Percentiles rank a stretch among this genome's conserved stretches.
Evolutionary conservation across 2,329 filamentous ascomycete genomes (phyloP).

Genomic region (Diaporthe destruens): DNA sequence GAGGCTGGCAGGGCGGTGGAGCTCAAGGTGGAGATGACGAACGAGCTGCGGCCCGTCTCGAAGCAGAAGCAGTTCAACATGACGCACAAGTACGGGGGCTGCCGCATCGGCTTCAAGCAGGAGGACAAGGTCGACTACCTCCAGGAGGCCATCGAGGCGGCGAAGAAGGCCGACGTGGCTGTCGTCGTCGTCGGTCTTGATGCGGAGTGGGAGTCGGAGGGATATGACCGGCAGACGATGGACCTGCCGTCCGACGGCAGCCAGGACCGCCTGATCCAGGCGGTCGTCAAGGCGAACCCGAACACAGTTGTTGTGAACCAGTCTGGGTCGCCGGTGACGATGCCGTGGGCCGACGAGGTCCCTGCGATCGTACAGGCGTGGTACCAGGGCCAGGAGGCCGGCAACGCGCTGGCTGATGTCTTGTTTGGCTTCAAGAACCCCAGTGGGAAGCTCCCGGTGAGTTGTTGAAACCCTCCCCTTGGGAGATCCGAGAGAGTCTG

Average conservation of each 20-base stretch:
- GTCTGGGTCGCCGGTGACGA: slow-evolving; percentile 75
- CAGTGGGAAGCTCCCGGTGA: slow-evolving; percentile 75
- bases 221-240: slow-evolving; percentile 75
- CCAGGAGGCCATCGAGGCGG: slow-evolving; percentile 73
- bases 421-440: slow-evolving; percentile 74
- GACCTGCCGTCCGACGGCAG: slow-evolving; percentile 68
- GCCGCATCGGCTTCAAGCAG: slow-evolving; percentile 78
- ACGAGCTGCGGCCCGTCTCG: slow-evolving; percentile 71
- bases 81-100: slow-evolving; percentile 77
- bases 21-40: slow-evolving; percentile 74
- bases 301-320: slow-evolving; percentile 77
- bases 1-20: slow-evolving; percentile 70
- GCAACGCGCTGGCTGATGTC: slow-evolving; percentile 76
- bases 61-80: slow-evolving; percentile 70
- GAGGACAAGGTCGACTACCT: slow-evolving; percentile 72
- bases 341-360: slow-evolving; percentile 77
- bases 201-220: slow-evolving; percentile 82
- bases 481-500: neutral
- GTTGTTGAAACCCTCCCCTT: slow-evolving; percentile 41
- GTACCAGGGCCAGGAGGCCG: slow-evolving; percentile 79
- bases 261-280: slow-evolving; percentile 74
- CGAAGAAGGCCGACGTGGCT: slow-evolving; percentile 74
- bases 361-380: slow-evolving; percentile 78
- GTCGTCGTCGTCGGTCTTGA: slow-evolving; percentile 78
- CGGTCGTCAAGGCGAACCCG: slow-evolving; percentile 72